Evolutionary conservation across 176 grass and related monocot genomes (phyloP).

Genomic region (Typha latifolia): DNA sequence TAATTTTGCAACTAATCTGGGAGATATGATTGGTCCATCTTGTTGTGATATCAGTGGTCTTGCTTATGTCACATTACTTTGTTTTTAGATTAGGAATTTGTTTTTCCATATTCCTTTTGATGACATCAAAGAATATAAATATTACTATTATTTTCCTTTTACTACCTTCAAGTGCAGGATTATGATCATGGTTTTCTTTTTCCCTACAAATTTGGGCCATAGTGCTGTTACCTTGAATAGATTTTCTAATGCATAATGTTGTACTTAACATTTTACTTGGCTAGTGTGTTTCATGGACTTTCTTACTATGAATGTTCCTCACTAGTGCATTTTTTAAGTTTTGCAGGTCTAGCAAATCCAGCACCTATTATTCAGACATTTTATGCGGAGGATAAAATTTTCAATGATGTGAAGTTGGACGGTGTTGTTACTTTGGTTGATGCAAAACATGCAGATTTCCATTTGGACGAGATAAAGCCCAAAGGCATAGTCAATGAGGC

Average conservation of each 20-base stretch:
- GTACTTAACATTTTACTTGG: background rate
- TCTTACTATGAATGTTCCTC: conserved; percentile 1
- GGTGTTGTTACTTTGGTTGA: conserved; percentile 99
- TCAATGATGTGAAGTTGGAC: conserved; percentile 91
- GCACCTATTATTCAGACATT: conserved; percentile 97
- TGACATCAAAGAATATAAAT: too few relatives aligned
- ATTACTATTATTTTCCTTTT: too few relatives aligned
- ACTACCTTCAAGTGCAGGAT: too few relatives aligned
- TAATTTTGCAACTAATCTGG: background rate
- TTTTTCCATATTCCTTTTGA: too few relatives aligned
- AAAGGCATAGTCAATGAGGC: conserved; percentile 94
- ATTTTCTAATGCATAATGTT: background rate
- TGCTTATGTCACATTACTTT: background rate
- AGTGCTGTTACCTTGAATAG: too few relatives aligned
- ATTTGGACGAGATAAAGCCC: conserved; percentile 91
- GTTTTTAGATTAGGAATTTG: background rate
- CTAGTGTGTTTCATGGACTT: conserved; percentile 1
- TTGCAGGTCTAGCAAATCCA: conserved; percentile 79
- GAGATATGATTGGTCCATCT: background rate
- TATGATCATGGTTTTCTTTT: too few relatives aligned
- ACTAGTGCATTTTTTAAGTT: conserved; percentile 6
- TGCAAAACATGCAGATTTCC: conserved; percentile 71
- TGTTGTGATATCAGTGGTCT: background rate
- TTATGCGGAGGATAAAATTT: conserved; percentile 84
- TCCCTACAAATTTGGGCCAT: too few relatives aligned